A percentile compares a stretch with the other conserved stretches of the same genome.
Evolutionary conservation across 2,329 filamentous ascomycete species (phyloP).

Genomic region (Mariannaea elegans): DNA sequence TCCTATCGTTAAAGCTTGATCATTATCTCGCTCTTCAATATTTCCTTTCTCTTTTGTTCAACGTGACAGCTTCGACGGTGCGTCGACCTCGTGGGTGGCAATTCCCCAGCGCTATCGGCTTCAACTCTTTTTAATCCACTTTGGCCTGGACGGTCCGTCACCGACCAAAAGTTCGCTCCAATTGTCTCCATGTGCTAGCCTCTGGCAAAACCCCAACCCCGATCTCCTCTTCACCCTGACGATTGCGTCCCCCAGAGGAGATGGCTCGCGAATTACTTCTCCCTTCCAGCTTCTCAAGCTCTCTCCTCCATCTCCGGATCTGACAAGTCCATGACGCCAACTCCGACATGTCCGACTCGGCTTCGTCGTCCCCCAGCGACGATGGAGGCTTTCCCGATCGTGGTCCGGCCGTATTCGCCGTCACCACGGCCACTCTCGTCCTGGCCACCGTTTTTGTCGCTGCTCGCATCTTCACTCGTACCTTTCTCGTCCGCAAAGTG

Average conservation of each 20-base stretch:
- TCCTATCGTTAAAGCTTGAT: too few species aligned
- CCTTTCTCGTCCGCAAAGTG: constrained; percentile 75
- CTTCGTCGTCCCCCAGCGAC: constrained; percentile 31
- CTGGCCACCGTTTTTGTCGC: constrained; percentile 79
- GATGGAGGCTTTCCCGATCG: constrained; percentile 55
- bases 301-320: constrained; percentile 21
- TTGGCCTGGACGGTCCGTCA: background rate
- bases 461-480: constrained; percentile 76
- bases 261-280: constrained; percentile 32
- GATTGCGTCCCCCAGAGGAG: constrained; percentile 24
- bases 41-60: too few species aligned
- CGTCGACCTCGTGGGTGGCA: too few species aligned
- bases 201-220: background rate
- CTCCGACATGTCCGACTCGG: constrained; percentile 40
- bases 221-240: background rate
- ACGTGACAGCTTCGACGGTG: too few species aligned
- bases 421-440: constrained; percentile 74
- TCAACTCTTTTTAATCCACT: background rate
- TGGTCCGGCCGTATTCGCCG: constrained; percentile 71
- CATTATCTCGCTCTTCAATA: too few species aligned
- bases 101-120: too few species aligned
- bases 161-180: background rate
- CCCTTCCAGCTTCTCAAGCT: constrained; percentile 29
- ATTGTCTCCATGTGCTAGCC: background rate
- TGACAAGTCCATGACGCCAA: constrained; percentile 37